Percentiles rank a stretch among this genome's conserved stretches.
phyloP scores from a whole-genome alignment of 106 monocot genomes.

The Dendrobium catenatum region DNA sequence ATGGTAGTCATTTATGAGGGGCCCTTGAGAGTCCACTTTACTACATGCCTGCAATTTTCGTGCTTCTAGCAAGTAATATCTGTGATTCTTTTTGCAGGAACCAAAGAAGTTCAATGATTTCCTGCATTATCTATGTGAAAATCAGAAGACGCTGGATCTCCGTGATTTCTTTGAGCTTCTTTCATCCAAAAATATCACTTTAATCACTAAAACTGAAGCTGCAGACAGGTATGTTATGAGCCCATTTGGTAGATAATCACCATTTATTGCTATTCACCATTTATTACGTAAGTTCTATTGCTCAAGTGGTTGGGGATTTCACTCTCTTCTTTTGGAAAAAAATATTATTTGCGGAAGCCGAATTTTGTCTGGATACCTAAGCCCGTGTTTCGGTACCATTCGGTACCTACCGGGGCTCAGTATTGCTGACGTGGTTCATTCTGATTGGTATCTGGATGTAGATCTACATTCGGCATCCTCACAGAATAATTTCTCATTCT shows the following conservation, averaged over 20 bases:
- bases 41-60: not conserved
- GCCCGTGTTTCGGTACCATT: no score
- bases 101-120: slow-evolving; percentile 72
- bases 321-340: no score
- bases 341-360: no score
- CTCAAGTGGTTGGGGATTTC: no score
- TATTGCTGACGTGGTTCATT: no score
- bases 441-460: no score
- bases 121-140: slow-evolving; percentile 38
- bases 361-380: no score
- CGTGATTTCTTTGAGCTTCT: slow-evolving; percentile 50
- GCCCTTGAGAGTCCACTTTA: not conserved
- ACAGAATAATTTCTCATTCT: no score
- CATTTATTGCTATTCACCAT: no score
- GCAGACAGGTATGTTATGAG: slow-evolving; percentile 56
- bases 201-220: slow-evolving; percentile 80
- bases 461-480: no score
- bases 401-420: no score
- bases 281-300: no score
- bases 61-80: not conserved
- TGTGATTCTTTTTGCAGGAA: slow-evolving; percentile 31
- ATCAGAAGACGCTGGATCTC: slow-evolving; percentile 50
- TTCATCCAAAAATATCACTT: slow-evolving; percentile 47
- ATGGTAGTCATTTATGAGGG: not conserved
- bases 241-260: not conserved